Evolutionary conservation across 441 rosid genomes (phyloP), one percentile per base, ranked within the genome.

Genomic region (Metrosideros polymorpha): DNA sequence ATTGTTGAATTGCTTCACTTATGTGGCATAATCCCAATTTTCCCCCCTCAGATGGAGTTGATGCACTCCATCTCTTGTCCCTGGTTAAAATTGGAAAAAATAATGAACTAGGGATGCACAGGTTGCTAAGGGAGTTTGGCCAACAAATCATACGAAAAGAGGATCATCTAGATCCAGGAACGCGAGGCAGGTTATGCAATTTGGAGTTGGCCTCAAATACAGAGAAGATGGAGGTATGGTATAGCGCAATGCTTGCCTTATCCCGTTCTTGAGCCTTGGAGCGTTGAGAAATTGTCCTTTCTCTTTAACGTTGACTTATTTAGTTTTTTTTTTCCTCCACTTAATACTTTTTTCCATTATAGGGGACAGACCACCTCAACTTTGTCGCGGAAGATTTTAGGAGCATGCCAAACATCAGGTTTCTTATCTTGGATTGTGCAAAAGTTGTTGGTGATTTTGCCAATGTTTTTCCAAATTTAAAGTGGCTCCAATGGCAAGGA

Each of bases 171-270:
- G 4, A 79, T 79, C 53, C 53, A n/a, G 35, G 83, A 79, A 79
- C 1, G 3, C 35, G 24, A 30, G 75, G 75, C 24, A 61, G 75
- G 75, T 17, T 61, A 17, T 61, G 75, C 75, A 61, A 61, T 61
- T 61, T 61, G 75, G 42, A 30, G 0, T 61, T 61, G 42, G 75
- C 39, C 42, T 0, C 1, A 22, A 61, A 0, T 3, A 15, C 75
- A 61, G 9, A 29, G 75, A 30, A 30, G 42, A 15, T 61, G 24
- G 42, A 61, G 75, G 75, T 61, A 29, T 57, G n/a, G 32, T 57
- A n/a, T 57, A 3, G 66, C 0, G 1, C 24, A 61, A 15, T 61
- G 75, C 12, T 0, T 61, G 75, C 75, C 75, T 30, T 30, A 61
- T 39, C 75, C 75, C 30, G 39, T 61, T 61, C 3, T 30, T 0